Conservation (phyloP, 148 eudicot species). For the Chenopodium berlandieri region DNA sequence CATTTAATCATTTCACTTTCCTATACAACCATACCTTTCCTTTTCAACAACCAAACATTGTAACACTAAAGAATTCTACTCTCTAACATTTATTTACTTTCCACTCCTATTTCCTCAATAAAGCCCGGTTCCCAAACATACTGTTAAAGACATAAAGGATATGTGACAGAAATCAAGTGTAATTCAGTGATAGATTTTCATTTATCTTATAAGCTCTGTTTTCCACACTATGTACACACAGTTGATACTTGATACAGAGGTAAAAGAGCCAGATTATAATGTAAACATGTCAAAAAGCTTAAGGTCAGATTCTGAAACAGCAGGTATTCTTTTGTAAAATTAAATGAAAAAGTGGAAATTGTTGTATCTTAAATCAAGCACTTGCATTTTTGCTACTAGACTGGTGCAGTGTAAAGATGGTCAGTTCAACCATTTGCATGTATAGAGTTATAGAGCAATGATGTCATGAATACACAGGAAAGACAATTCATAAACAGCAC, state of each 20-base stretch:
- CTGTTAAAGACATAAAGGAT: too few species aligned
- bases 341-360: neutral
- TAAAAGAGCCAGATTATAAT: neutral
- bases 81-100: too few species aligned
- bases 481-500: neutral
- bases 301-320: neutral
- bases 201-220: neutral
- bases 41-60: too few species aligned
- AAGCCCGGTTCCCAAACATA: too few species aligned
- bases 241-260: neutral
- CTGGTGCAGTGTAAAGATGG: neutral
- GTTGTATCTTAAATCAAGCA: neutral
- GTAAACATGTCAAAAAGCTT: neutral
- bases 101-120: too few species aligned
- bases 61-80: too few species aligned
- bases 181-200: neutral
- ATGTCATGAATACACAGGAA: neutral
- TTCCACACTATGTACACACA: too few species aligned
- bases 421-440: neutral
- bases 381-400: neutral
- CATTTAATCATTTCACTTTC: too few species aligned
- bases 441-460: neutral
- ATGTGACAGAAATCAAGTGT: neutral
- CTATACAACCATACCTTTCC: too few species aligned
- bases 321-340: neutral